Conservation (phyloP, 2,329 filamentous ascomycete genomes). For the Stachybotrys echinatus region DNA sequence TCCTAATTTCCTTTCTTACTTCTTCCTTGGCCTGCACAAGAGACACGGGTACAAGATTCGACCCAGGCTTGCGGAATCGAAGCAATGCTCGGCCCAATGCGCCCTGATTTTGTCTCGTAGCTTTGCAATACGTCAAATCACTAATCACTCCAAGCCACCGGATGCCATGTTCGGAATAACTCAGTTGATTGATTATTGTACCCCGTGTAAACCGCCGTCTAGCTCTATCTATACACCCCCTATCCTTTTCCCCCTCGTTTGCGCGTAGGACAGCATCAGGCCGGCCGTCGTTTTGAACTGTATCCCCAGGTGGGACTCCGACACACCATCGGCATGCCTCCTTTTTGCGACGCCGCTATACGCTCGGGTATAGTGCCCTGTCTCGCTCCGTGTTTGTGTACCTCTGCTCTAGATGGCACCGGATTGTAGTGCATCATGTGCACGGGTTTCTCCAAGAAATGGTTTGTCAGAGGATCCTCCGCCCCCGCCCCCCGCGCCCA, state of each 20-base stretch:
- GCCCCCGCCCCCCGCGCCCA: too few species aligned
- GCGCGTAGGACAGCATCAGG: background rate
- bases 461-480: background rate
- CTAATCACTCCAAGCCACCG: background rate
- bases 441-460: background rate
- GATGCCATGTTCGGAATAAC: background rate
- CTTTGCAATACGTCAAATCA: too few species aligned
- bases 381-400: background rate
- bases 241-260: background rate
- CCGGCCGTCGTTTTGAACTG: background rate
- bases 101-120: too few species aligned
- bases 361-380: background rate
- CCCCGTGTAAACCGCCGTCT: background rate
- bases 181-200: background rate
- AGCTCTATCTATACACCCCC: background rate
- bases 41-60: too few species aligned
- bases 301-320: background rate
- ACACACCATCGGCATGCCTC: background rate
- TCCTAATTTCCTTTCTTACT: too few species aligned
- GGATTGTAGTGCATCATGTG: background rate
- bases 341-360: background rate
- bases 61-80: too few species aligned
- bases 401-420: background rate
- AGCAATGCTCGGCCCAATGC: too few species aligned
- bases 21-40: too few species aligned